Evolutionary conservation across 2,329 filamentous ascomycete genomes (phyloP), one percentile per base, ranked within the genome.

Genomic region (Colletotrichum sp.): DNA sequence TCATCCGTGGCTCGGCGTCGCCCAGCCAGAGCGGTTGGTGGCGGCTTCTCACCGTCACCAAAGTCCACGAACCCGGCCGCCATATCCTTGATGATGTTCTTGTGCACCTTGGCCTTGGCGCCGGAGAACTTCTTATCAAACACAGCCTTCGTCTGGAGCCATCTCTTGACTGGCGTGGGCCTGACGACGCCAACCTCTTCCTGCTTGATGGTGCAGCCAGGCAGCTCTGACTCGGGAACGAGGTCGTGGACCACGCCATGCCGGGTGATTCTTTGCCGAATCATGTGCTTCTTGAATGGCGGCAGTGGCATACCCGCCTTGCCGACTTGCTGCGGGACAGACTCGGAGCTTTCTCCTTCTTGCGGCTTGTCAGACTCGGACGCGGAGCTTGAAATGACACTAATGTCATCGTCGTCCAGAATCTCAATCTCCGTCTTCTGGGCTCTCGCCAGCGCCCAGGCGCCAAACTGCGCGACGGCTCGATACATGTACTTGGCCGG

Each of bases 401-500:
- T 96, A 65, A 96, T 91, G 13, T 91, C 88, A 78, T 96, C 94
- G 75, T 98, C 95, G 76, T 96, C 93, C 43, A 94, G 84, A 43
- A 98, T 96, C 21, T 97, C 94, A 71, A 98, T 96, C 1, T 92
- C 91, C 1, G 90, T 91, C 75, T 95, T 90, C 81, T 98, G 96
- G 0, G 96, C 95, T 78, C 93, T 90, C 1, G 96, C 95, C 26
- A 98, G 89, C 0, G 94, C 94, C 96, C 96, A 99, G 0, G 96
- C 95, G 3, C 96, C 94, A 81, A 99, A 99, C 79, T 98, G 96
- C 0, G 97, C 95, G 68, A 98, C 92, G 2, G 95, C 95, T 64
- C 96, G 92, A 83, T 95, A 99, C 96, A 99, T 98, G 85, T 94
- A 95, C 83, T 99, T 99, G 61, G 96, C 97, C 1, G 97, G 97